These are phyloP conservation scores for Arthrobotrys sphaeroides DNA, from an alignment of 2,329 filamentous ascomycete genomes.

Conservation along the genomic window DNA sequence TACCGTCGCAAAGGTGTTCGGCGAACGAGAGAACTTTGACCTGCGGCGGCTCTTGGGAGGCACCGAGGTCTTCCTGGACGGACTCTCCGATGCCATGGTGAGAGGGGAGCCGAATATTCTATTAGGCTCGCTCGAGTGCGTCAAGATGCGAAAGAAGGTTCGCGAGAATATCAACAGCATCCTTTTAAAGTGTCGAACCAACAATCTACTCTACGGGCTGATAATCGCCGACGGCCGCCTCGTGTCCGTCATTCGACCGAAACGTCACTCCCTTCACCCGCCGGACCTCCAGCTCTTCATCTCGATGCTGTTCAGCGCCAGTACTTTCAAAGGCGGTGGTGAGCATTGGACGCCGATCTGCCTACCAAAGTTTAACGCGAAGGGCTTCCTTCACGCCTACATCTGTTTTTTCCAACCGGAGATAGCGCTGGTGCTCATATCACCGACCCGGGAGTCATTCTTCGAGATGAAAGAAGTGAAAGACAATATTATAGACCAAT, in stretches of 20 bases:
- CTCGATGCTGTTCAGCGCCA: constrained; percentile 98
- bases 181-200: constrained; percentile 79
- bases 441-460: constrained; percentile 90
- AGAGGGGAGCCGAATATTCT: constrained; percentile 88
- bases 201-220: constrained; percentile 86
- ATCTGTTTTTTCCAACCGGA: constrained; percentile 92
- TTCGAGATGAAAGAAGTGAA: constrained; percentile 82
- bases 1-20: constrained; percentile 84
- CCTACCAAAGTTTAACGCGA: constrained; percentile 95
- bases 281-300: constrained; percentile 96
- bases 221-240: constrained; percentile 91
- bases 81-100: constrained; percentile 92
- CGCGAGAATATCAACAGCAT: constrained; percentile 85
- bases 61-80: constrained; percentile 88
- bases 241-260: constrained; percentile 92
- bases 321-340: constrained; percentile 85
- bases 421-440: constrained; percentile 92
- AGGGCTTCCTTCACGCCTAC: constrained; percentile 98
- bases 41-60: constrained; percentile 88
- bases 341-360: constrained; percentile 98
- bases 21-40: constrained; percentile 90
- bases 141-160: constrained; percentile 90
- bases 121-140: constrained; percentile 87
- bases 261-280: constrained; percentile 93
- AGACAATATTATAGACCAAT: constrained; percentile 72